Evolutionary conservation across 2,329 filamentous ascomycete genomes (phyloP), one percentile per base, ranked within the genome.

Genomic region (Scolecobasidium constrictum): DNA sequence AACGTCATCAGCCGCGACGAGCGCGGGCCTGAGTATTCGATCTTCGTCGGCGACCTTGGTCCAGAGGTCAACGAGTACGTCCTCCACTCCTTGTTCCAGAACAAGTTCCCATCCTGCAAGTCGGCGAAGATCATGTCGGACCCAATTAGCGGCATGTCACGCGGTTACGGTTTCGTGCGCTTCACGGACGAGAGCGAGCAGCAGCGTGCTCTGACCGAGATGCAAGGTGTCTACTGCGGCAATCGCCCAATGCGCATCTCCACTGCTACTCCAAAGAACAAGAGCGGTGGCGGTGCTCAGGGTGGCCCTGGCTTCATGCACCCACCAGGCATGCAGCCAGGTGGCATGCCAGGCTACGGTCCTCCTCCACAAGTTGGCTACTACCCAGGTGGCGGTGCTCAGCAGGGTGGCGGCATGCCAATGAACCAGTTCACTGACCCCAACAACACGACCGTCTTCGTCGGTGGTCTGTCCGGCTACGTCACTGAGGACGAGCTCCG

Each of bases 371-470:
- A 7, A 9, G 77, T 83, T 68, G 73, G 47, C 7, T 56, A 74
- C 48, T 78, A 75, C 62, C n/a, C n/a, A n/a, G n/a, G n/a, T n/a
- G 80, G 78, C 58, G 78, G 76, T 48, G 71, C 77, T 52, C 81
- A 85, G 63, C 81, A 85, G 64, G 9, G n/a, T 9, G 26, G 26
- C 26, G 26, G 26, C 9, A 31, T 31, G 26, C 81, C 81, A 51
- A 96, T 98, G 92, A 98, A 98, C 69, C 92, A 98, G 68, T 98
- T 98, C 72, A 98, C 92, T 28, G 92, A 98, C 57, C 92, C 92
- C 11, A 98, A 98, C 77, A 98, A 98, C 71, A 98, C 92, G 15
- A 98, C 92, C 16, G 92, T 98, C 49, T 98, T 98, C 56, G 92
- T 98, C 43, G 92, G 92, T 52, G 92, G 92, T 42, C 78, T 98